These are phyloP conservation scores for Colletotrichum truncatum DNA, from an alignment of 2,329 filamentous ascomycete genomes.

Conservation along the genomic window DNA sequence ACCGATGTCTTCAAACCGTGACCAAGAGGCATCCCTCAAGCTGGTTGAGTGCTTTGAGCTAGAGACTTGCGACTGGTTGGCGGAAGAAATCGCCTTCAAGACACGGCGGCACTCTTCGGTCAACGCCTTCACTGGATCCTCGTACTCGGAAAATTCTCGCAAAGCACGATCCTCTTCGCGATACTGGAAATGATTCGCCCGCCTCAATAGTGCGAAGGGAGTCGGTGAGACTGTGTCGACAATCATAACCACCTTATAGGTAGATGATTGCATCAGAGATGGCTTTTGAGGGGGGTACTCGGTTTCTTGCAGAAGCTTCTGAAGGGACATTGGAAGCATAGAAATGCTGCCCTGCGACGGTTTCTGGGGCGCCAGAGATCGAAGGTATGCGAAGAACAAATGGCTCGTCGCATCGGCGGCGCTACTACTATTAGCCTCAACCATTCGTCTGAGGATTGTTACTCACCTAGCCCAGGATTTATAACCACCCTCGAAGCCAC, in stretches of 20 bases:
- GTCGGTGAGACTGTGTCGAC: constrained; percentile 95
- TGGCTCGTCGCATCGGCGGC: constrained; percentile 96
- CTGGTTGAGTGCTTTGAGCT: constrained; percentile 77
- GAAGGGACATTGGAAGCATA: constrained; percentile 86
- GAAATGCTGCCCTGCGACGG: constrained; percentile 81
- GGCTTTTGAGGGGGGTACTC: constrained; percentile 91
- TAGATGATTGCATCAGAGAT: constrained; percentile 78
- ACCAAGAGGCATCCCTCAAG: constrained; percentile 90
- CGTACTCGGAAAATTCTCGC: constrained; percentile 85
- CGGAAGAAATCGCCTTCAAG: constrained; percentile 84
- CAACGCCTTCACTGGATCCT: constrained; percentile 86
- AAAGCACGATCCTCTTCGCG: constrained; percentile 87
- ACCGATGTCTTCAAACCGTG: constrained; percentile 93
- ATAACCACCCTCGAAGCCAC: constrained; percentile 95
- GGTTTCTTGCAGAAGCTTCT: constrained; percentile 89
- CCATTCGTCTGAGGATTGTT: neutral
- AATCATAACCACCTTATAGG: constrained; percentile 94
- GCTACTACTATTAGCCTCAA: constrained; percentile 56
- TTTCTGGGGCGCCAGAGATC: constrained; percentile 86
- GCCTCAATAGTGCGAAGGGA: constrained; percentile 87
- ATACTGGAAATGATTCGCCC: constrained; percentile 95
- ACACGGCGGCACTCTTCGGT: constrained; percentile 96
- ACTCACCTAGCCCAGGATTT: constrained; percentile 83
- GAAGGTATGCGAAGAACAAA: constrained; percentile 96
- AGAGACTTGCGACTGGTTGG: constrained; percentile 84